Percentiles rank a stretch among this genome's conserved stretches.
phyloP scores from a whole-genome alignment of 345 rosid genomes.

The Pugionium cornutum region DNA sequence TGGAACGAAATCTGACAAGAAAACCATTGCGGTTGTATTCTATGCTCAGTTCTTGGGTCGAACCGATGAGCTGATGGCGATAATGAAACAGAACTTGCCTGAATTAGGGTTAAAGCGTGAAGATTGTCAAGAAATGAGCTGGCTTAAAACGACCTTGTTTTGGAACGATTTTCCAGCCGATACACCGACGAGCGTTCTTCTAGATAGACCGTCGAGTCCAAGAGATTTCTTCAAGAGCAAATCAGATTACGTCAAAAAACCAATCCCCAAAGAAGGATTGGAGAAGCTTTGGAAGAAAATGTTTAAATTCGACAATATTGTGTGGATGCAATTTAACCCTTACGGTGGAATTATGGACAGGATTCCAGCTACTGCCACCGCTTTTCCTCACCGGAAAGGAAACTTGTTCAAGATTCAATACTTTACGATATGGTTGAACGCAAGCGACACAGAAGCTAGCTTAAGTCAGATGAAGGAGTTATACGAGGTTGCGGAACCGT shows the following conservation, averaged over 20 bases:
- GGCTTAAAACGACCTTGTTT: slow-evolving; percentile 44
- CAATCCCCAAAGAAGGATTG: slow-evolving; percentile 42
- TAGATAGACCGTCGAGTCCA: slow-evolving; percentile 32
- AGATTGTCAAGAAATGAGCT: slow-evolving; percentile 45
- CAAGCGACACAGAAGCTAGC: slow-evolving; percentile 15
- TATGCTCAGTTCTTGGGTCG: slow-evolving; percentile 44
- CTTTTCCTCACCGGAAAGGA: slow-evolving; percentile 68
- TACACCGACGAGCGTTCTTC: background rate
- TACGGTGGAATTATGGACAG: slow-evolving; percentile 67
- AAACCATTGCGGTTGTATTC: slow-evolving; percentile 37
- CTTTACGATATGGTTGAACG: slow-evolving; percentile 40
- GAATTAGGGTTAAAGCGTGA: slow-evolving; percentile 37
- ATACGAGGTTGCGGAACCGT: slow-evolving; percentile 46
- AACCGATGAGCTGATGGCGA: slow-evolving; percentile 36
- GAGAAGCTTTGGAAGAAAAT: slow-evolving; percentile 43
- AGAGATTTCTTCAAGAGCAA: slow-evolving; percentile 46
- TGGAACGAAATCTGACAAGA: slow-evolving; percentile 27
- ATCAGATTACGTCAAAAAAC: slow-evolving; percentile 59
- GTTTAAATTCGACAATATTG: slow-evolving; percentile 34
- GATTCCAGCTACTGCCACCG: slow-evolving; percentile 42
- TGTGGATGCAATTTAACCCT: slow-evolving; percentile 52
- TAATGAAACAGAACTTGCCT: slow-evolving; percentile 33
- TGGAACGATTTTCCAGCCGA: slow-evolving; percentile 36
- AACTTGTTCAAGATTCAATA: slow-evolving; percentile 53
- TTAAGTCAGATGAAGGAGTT: slow-evolving; percentile 41